Conservation (phyloP, 2,329 filamentous ascomycete species). For the Aspergillus awamori region DNA sequence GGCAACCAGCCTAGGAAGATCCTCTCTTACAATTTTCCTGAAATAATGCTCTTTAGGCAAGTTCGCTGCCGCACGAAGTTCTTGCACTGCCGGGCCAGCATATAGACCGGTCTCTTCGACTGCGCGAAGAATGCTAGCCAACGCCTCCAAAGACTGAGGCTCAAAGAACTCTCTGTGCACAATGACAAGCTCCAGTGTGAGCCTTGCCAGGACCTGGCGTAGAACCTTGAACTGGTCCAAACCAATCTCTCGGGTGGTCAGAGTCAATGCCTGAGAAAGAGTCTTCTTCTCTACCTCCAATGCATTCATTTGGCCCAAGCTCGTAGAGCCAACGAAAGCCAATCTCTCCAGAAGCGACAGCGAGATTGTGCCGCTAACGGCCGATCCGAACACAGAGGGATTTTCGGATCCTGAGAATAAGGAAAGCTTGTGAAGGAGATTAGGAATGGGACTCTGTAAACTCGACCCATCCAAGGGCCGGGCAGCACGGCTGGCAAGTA, state of each 20-base stretch:
- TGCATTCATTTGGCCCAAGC: slow-evolving; percentile 62
- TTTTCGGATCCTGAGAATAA: slow-evolving; percentile 39
- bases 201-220: slow-evolving; percentile 49
- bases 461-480: slow-evolving; percentile 38
- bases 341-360: slow-evolving; percentile 60
- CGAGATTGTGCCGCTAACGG: slow-evolving; percentile 54
- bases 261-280: slow-evolving; percentile 59
- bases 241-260: slow-evolving; percentile 54
- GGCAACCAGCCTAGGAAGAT: slow-evolving; percentile 32
- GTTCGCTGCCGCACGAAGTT: slow-evolving; percentile 24
- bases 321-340: slow-evolving; percentile 55
- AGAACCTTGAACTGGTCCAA: slow-evolving; percentile 56
- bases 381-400: slow-evolving; percentile 39
- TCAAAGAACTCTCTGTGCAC: slow-evolving; percentile 42
- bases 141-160: slow-evolving; percentile 27
- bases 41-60: slow-evolving; percentile 41
- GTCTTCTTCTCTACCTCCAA: slow-evolving; percentile 67
- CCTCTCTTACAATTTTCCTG: slow-evolving; percentile 32
- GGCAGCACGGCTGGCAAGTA: slow-evolving; percentile 44
- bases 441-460: slow-evolving; percentile 37
- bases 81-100: slow-evolving; percentile 15
- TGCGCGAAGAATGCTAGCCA: slow-evolving; percentile 28
- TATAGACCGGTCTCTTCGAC: slow-evolving; percentile 28
- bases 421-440: slow-evolving; percentile 39
- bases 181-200: slow-evolving; percentile 38